phyloP scores from a whole-genome alignment of 192 early-diverging fungal species.

The Backusella psychrophila region DNA sequence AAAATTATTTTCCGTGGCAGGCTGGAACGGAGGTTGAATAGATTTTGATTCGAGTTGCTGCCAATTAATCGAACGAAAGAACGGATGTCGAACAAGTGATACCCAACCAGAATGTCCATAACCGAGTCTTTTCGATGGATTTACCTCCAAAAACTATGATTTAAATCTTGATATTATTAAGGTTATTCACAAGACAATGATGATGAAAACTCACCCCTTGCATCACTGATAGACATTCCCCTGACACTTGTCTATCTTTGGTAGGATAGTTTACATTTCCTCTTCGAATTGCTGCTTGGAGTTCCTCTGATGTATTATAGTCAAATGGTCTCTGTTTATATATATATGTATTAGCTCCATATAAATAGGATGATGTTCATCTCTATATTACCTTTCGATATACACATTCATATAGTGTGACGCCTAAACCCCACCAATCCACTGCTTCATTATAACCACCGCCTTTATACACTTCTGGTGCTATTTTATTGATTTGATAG shows the following conservation, averaged over 20 bases:
- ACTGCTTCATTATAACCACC: constrained; percentile 80
- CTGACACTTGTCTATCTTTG: constrained; percentile 46
- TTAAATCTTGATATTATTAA: not conserved
- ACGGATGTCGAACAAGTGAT: constrained; percentile 46
- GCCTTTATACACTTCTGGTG: constrained; percentile 69
- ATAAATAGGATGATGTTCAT: too few relatives aligned
- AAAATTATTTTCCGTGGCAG: constrained; percentile 77
- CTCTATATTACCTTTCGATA: constrained; percentile 58
- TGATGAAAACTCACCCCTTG: constrained; percentile 54
- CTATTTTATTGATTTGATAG: constrained; percentile 24
- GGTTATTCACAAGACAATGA: not conserved
- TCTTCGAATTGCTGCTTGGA: constrained; percentile 63
- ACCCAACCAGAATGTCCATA: constrained; percentile 41
- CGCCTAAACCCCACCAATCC: constrained; percentile 98
- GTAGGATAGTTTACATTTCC: constrained; percentile 66
- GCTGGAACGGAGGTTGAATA: constrained; percentile 45
- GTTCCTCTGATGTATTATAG: constrained; percentile 54
- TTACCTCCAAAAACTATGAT: constrained; percentile 52
- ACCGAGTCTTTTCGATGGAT: constrained; percentile 50
- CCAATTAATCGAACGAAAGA: constrained; percentile 54
- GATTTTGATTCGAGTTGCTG: constrained; percentile 43
- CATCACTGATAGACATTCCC: constrained; percentile 67
- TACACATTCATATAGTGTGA: constrained; percentile 86
- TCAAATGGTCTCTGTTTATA: constrained; percentile 61
- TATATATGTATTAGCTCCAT: too few relatives aligned